These are phyloP conservation scores for Chlorella sp. DNA, from an alignment of 139 green algal species.

Conservation along the genomic window DNA sequence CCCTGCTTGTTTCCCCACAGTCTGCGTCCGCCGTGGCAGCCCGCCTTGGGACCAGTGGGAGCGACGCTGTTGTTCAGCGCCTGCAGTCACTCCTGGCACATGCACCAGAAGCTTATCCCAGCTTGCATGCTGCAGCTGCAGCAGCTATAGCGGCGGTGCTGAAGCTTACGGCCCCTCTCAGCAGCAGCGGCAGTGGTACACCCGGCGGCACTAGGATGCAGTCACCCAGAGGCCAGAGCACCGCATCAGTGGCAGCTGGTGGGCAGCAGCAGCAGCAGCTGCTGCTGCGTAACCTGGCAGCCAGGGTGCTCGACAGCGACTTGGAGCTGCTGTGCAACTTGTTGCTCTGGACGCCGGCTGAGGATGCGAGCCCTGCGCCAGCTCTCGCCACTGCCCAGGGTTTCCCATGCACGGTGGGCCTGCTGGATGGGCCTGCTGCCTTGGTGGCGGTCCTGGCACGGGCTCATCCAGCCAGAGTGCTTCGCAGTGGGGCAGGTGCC, in stretches of 20 bases:
- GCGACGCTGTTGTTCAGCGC: conserved; percentile 1
- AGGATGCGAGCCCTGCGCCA: conserved; percentile 4
- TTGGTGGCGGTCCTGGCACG: conserved; percentile 47
- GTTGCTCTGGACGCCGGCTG: conserved; percentile 6
- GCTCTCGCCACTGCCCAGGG: no score
- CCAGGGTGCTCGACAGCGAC: neutral
- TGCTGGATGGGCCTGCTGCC: conserved; percentile 59
- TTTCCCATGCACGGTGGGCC: conserved; percentile 32
- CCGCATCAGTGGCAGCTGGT: no score
- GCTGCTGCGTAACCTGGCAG: neutral
- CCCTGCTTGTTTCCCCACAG: neutral
- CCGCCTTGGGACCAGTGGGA: neutral
- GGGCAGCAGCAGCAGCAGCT: neutral
- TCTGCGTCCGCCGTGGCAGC: neutral
- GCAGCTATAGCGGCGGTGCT: neutral
- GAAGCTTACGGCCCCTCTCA: neutral
- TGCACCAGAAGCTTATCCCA: neutral
- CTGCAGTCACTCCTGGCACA: conserved; percentile 12
- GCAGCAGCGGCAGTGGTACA: no score
- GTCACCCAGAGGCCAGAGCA: no score
- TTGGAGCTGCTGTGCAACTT: conserved; percentile 13
- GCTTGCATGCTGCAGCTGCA: neutral
- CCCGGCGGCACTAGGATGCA: no score
- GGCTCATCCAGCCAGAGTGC: conserved; percentile 35
- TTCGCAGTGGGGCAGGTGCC: conserved; percentile 41